Evolutionary conservation across 1,284 basidiomycete genomes (phyloP).

Genomic region (Quambalaria eucalypti): DNA sequence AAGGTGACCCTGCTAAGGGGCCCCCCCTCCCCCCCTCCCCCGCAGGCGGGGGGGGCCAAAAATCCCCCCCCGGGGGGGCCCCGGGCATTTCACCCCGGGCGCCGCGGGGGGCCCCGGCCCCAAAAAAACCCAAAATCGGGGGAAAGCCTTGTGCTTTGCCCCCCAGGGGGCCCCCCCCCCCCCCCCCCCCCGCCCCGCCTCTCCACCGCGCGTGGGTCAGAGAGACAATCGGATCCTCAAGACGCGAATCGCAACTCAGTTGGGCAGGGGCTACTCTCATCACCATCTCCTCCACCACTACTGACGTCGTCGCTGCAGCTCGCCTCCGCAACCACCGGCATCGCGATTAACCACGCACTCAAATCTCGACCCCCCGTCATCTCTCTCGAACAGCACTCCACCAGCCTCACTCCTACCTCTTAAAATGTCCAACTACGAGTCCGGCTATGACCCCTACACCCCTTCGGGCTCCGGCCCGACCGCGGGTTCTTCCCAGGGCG

Average conservation of each 20-base stretch:
- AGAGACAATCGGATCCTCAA: neutral
- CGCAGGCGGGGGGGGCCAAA: neutral
- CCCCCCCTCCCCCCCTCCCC: no score
- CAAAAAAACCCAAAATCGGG: neutral
- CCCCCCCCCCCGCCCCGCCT: neutral
- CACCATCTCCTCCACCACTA: no score
- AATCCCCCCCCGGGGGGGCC: neutral
- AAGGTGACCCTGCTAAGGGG: no score
- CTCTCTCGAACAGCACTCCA: neutral
- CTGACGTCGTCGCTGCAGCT: no score
- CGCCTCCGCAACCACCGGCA: neutral
- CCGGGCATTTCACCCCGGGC: neutral
- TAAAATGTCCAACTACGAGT: constrained; percentile 1
- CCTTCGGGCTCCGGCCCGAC: neutral
- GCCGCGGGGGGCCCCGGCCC: neutral
- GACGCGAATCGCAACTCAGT: neutral
- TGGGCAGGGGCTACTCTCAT: no score
- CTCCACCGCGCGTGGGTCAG: neutral
- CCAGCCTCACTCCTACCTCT: neutral
- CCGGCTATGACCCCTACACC: constrained; percentile 1
- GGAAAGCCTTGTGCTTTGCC: no score
- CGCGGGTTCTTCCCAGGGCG: neutral
- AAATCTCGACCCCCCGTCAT: neutral
- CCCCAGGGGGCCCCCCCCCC: neutral
- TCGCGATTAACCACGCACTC: neutral